Conservation (phyloP, 2,329 filamentous ascomycete genomes). For the Stagonosporopsis cucurbitacearum region DNA sequence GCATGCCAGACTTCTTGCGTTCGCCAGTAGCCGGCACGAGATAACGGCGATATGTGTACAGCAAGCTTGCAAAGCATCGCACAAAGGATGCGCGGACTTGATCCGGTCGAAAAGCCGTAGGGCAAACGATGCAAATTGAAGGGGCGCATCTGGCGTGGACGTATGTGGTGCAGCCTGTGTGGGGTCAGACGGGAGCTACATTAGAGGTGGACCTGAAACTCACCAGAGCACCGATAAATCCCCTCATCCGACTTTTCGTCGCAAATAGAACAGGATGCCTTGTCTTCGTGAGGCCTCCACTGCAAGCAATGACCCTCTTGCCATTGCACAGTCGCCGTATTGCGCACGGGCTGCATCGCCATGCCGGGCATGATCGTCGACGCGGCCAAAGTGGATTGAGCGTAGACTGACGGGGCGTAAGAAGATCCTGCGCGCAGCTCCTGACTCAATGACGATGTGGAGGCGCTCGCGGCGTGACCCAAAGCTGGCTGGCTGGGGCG, state of each 20-base stretch:
- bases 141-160: constrained; percentile 66
- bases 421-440: constrained; percentile 57
- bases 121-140: constrained; percentile 69
- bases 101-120: constrained; percentile 70
- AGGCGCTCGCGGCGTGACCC: constrained; percentile 66
- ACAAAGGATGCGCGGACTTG: constrained; percentile 73
- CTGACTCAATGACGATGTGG: constrained; percentile 68
- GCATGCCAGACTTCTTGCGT: constrained; percentile 66
- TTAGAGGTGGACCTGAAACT: constrained; percentile 29
- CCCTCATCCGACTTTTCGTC: constrained; percentile 77
- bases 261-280: constrained; percentile 73
- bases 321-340: constrained; percentile 82
- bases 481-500: constrained; percentile 73
- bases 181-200: constrained; percentile 29
- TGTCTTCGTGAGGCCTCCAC: constrained; percentile 65
- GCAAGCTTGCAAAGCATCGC: constrained; percentile 70
- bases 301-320: constrained; percentile 84
- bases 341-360: constrained; percentile 77
- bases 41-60: constrained; percentile 73
- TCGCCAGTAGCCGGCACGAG: constrained; percentile 65
- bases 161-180: constrained; percentile 60
- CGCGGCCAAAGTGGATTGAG: constrained; percentile 82
- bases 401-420: constrained; percentile 84
- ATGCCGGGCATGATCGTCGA: constrained; percentile 88
- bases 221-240: constrained; percentile 72